Evolutionary conservation across 257 asterid species (phyloP).

Genomic region (Nicotiana undulata): DNA sequence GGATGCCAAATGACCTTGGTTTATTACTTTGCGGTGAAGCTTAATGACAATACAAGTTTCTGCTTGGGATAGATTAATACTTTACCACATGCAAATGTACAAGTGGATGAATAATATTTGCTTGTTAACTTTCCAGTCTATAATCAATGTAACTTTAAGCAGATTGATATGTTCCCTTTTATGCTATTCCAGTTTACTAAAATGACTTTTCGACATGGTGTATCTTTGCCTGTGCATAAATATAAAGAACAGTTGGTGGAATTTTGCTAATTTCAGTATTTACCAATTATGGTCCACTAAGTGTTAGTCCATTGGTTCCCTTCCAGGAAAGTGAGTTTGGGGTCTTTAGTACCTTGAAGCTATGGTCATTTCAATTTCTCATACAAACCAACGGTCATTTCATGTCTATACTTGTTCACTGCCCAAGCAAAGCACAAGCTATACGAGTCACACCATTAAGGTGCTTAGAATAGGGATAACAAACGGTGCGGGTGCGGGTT

Average conservation of each 20-base stretch:
- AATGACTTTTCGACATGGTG: background rate
- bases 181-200: background rate
- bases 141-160: background rate
- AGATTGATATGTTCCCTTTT: background rate
- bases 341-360: background rate
- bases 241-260: background rate
- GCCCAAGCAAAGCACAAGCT: background rate
- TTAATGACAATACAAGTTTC: background rate
- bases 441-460: background rate
- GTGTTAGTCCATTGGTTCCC: background rate
- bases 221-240: background rate
- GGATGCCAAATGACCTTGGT: background rate
- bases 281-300: background rate
- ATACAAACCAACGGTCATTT: background rate
- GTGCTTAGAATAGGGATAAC: no score
- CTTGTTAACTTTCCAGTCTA: background rate
- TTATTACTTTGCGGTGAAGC: background rate
- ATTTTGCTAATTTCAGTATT: background rate
- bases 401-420: background rate
- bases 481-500: no score
- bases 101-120: background rate
- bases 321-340: background rate
- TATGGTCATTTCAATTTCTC: background rate
- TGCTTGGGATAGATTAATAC: background rate
- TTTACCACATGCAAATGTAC: background rate